Evolutionary conservation across 1,139 yeast genomes (phyloP).

Genomic region (Martiniozyma asiatica): DNA sequence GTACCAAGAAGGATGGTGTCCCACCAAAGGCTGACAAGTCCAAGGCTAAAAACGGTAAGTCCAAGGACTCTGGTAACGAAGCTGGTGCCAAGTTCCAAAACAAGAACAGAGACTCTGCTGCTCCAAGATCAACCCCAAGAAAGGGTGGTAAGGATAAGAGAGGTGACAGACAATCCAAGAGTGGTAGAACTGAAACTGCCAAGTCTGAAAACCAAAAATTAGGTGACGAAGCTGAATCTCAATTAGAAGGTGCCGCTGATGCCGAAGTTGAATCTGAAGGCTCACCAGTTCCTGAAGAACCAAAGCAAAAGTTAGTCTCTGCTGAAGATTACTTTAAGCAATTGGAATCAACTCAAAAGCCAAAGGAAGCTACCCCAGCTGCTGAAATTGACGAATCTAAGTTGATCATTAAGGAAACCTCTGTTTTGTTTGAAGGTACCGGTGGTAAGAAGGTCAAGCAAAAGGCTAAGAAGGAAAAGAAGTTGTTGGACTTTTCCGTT

Average conservation of each 20-base stretch:
- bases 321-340: conserved; percentile 66
- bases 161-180: conserved; percentile 77
- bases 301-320: conserved; percentile 35
- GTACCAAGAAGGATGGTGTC: conserved; percentile 80
- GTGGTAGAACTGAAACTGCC: conserved; percentile 71
- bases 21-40: conserved; percentile 73
- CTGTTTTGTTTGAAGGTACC: conserved; percentile 43
- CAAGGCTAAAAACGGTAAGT: conserved; percentile 62
- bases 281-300: conserved; percentile 28
- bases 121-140: conserved; percentile 37
- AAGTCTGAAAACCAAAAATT: conserved; percentile 83
- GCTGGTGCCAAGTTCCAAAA: conserved; percentile 72
- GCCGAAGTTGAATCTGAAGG: conserved; percentile 40
- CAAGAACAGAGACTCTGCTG: conserved; percentile 58
- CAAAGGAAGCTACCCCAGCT: conserved; percentile 51
- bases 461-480: conserved; percentile 61
- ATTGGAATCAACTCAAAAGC: conserved; percentile 28
- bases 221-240: conserved; percentile 62
- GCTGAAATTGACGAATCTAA: conserved; percentile 48
- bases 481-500: conserved; percentile 54
- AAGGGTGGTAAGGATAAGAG: conserved; percentile 38
- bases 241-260: conserved; percentile 50
- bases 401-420: conserved; percentile 45
- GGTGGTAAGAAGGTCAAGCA: conserved; percentile 46
- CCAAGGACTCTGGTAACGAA: conserved; percentile 61